Evolutionary conservation across 2,329 filamentous ascomycete species (phyloP).

Genomic region (Ploettnerulaceae sp.): DNA sequence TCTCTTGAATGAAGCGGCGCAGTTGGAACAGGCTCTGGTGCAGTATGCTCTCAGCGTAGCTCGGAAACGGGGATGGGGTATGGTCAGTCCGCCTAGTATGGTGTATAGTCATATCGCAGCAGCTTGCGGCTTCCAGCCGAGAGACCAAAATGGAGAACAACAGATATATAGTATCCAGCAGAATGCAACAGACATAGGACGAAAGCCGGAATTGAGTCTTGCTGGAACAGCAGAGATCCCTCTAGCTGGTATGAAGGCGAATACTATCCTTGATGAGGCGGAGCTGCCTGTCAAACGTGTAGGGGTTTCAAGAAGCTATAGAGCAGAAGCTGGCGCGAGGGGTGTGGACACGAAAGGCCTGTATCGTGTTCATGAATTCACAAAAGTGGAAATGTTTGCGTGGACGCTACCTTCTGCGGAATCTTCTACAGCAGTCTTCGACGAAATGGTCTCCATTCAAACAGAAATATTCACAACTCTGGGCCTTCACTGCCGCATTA

Average conservation of each 20-base stretch:
- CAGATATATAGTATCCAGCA: conserved; percentile 83
- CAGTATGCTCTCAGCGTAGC: conserved; percentile 78
- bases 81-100: conserved; percentile 79
- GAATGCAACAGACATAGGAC: conserved; percentile 53
- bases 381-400: conserved; percentile 95
- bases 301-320: conserved; percentile 86
- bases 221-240: conserved; percentile 93
- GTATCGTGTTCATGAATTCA: conserved; percentile 97
- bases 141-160: conserved; percentile 84
- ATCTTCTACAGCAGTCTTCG: conserved; percentile 57
- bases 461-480: conserved; percentile 74
- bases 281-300: conserved; percentile 74
- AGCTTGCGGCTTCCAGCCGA: conserved; percentile 90
- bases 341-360: conserved; percentile 90
- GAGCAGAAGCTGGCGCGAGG: conserved; percentile 86
- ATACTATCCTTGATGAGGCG: conserved; percentile 57
- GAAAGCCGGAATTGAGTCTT: conserved; percentile 67
- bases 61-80: conserved; percentile 68
- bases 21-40: conserved; percentile 90
- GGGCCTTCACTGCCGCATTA: conserved; percentile 76
- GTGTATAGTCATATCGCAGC: conserved; percentile 88
- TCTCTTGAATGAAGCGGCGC: conserved; percentile 81
- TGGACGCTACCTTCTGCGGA: conserved; percentile 65
- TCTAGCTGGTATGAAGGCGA: conserved; percentile 83
- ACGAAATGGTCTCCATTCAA: conserved; percentile 84